Percentiles rank a stretch among this genome's conserved stretches.
These are phyloP conservation scores for Starmerella potacharoeniae DNA, from an alignment of 805 yeast genomes.

Conservation along the genomic window DNA sequence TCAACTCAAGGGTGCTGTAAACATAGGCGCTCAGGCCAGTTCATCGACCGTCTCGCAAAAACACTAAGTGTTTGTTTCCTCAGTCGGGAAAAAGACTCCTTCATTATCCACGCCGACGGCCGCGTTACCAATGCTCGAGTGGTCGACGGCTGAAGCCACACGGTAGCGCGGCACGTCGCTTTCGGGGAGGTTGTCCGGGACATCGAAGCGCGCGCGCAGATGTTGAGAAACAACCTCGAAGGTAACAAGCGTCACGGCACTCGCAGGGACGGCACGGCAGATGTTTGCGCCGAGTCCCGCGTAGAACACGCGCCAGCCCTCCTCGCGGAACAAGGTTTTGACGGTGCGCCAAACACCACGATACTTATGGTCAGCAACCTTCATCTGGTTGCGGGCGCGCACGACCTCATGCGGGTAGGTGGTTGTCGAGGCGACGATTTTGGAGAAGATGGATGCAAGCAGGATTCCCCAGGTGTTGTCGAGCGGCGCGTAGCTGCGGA, in stretches of 20 bases:
- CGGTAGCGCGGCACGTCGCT: background rate
- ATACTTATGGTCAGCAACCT: constrained; percentile 20
- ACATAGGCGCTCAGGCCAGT: too few relatives aligned
- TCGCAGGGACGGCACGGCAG: constrained; percentile 84
- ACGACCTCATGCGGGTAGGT: constrained; percentile 95
- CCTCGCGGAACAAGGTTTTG: constrained; percentile 40
- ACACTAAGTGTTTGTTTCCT: background rate
- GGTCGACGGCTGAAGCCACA: background rate
- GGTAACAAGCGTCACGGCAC: constrained; percentile 88
- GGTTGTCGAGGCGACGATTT: constrained; percentile 75
- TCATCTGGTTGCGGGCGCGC: constrained; percentile 78
- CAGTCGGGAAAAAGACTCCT: background rate
- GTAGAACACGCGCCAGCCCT: constrained; percentile 75
- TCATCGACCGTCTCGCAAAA: background rate
- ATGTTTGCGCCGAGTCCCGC: constrained; percentile 81
- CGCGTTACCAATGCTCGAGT: background rate
- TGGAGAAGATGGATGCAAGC: constrained; percentile 65
- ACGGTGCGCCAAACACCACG: constrained; percentile 30
- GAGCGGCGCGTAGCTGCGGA: background rate
- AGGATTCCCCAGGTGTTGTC: constrained; percentile 35
- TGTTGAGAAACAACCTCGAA: constrained; percentile 44
- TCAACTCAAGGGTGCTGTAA: too few relatives aligned
- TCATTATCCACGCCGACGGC: background rate
- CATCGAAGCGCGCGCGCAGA: constrained; percentile 3
- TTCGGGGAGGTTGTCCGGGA: background rate